Evolutionary conservation across 2,329 filamentous ascomycete species (phyloP).

Genomic region (Aureobasidium sp.): DNA sequence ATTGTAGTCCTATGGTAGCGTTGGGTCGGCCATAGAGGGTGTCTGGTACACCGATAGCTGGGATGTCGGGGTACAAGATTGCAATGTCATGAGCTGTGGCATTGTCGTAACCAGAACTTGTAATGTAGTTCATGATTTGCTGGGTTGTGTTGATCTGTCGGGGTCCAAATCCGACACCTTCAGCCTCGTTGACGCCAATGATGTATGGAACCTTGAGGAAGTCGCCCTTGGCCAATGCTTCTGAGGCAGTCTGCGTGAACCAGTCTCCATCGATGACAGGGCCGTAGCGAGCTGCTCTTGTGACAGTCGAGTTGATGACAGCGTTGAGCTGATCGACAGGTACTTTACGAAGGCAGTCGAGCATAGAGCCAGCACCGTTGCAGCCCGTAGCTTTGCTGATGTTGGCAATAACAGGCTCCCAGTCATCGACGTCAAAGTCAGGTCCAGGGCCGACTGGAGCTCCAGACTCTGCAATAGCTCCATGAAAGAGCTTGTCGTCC

Average conservation of each 20-base stretch:
- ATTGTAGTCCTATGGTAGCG: too few relatives aligned
- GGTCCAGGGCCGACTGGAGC: too few relatives aligned
- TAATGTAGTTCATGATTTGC: too few relatives aligned
- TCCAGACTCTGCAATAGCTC: constrained; percentile 51
- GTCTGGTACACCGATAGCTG: too few relatives aligned
- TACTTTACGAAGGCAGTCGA: constrained; percentile 69
- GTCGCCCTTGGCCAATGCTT: constrained; percentile 61
- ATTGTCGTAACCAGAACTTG: too few relatives aligned
- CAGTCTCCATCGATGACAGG: constrained; percentile 64
- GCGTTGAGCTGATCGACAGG: constrained; percentile 33
- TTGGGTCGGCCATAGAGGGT: too few relatives aligned
- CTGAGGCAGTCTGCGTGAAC: constrained; percentile 56
- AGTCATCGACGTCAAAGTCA: too few relatives aligned
- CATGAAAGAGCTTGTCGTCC: constrained; percentile 53
- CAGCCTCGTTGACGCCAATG: constrained; percentile 70
- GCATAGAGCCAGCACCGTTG: too few relatives aligned
- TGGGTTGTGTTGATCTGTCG: constrained; percentile 61
- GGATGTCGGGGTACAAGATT: too few relatives aligned
- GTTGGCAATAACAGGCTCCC: too few relatives aligned
- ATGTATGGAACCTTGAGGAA: constrained; percentile 70
- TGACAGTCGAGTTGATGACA: constrained; percentile 37
- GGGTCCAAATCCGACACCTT: constrained; percentile 65
- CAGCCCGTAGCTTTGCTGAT: constrained; percentile 70
- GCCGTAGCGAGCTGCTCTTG: constrained; percentile 39
- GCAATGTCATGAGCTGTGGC: too few relatives aligned